Evolutionary conservation across 2,329 filamentous ascomycete genomes (phyloP), one percentile per base, ranked within the genome.

Genomic region (Hymenoscyphus occultus): DNA sequence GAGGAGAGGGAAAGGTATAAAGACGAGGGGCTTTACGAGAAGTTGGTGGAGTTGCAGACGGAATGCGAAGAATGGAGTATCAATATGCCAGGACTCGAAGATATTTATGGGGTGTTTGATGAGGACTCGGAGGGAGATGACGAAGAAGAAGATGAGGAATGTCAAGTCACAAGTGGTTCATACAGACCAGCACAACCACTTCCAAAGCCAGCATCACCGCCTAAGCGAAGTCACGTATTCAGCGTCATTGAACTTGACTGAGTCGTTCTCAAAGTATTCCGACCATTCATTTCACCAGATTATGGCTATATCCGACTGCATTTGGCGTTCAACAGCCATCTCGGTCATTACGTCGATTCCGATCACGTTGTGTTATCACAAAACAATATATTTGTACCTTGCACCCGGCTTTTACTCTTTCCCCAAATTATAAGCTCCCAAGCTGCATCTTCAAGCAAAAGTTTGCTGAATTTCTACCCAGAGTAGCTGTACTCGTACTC

Each of bases 21-120:
- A 31, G 48, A 66, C n/a, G 64, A 69, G 45, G 68, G 68, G 2
- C 45, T 69, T 6, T 64, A 63, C 39, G 65, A 65, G 39, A 68
- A 69, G 54, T 31, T 69, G 54, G 62, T 64, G 4, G 62, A 66
- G 16, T 61, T 69, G 61, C 63, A 69, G 28, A 62, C 57, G 45
- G 64, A 61, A 13, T 65, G 66, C 39, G 64, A 68, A 19, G 64
- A 68, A 19, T 68, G 62, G 64, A 57, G 59, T 60, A 57, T 39
- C 6, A 54, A 65, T 22, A 62, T 68, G 62, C 60, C 51, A 39
- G 64, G 60, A 51, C 32, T 65, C 19, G 22, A 48, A 16, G 64
- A 62, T 14, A 39, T 65, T 5, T 65, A 65, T 28, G 64, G 60
- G 42, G 22, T 63, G n/a, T 65, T 65, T 60, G 64, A 65, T 40